These are phyloP conservation scores for Thielaviopsis punctulata DNA, from an alignment of 2,329 filamentous ascomycete species.

Conservation along the genomic window DNA sequence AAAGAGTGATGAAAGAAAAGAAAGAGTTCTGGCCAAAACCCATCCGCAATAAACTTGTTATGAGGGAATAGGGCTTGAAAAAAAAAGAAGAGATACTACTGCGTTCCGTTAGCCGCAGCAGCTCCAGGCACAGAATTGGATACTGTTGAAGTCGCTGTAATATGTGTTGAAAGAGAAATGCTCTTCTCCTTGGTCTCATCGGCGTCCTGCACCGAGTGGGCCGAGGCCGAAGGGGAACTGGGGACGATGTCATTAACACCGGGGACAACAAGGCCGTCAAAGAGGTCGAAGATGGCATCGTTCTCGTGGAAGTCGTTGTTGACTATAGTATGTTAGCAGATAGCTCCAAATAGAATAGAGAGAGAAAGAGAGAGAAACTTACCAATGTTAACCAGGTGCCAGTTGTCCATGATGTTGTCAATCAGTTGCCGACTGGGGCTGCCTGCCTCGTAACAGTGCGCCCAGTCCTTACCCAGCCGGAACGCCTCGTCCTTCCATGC, in stretches of 20 bases:
- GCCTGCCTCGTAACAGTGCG: constrained; percentile 64
- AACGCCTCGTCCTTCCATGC: constrained; percentile 99
- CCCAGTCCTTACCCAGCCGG: constrained; percentile 82
- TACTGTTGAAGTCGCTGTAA: background rate
- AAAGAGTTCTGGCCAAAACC: background rate
- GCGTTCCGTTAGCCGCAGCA: constrained; percentile 10
- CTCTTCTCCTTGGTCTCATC: background rate
- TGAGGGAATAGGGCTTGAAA: background rate
- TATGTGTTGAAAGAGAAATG: background rate
- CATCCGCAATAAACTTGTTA: background rate
- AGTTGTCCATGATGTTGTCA: constrained; percentile 68
- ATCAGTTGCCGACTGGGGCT: constrained; percentile 68
- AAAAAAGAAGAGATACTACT: background rate
- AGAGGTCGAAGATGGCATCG: constrained; percentile 67
- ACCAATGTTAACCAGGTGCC: constrained; percentile 94
- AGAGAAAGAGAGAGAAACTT: constrained; percentile 20
- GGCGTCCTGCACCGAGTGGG: constrained; percentile 8
- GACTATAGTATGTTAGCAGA: constrained; percentile 32
- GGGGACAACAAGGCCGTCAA: constrained; percentile 57
- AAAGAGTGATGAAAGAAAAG: background rate
- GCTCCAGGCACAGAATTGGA: background rate
- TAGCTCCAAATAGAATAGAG: background rate
- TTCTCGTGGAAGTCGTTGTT: constrained; percentile 94
- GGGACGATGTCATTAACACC: constrained; percentile 32
- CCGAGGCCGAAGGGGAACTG: constrained; percentile 5